Percentiles rank a stretch among this genome's conserved stretches.
Evolutionary conservation across 1,139 yeast genomes (phyloP).

Genomic region (Pichia sp.): DNA sequence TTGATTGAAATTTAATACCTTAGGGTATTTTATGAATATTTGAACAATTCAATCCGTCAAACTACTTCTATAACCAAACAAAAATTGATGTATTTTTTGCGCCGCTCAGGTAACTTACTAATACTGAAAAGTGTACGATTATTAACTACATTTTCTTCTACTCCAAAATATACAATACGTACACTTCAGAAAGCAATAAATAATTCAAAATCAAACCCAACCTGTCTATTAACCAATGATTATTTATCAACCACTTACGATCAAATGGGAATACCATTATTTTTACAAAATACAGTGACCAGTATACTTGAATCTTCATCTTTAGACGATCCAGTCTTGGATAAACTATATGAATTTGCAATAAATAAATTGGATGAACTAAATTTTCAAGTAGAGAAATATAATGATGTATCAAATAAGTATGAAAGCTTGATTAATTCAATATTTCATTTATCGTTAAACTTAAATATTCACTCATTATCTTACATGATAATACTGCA

Average conservation of each 20-base stretch:
- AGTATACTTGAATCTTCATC: background rate
- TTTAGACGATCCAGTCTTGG: background rate
- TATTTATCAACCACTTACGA: background rate
- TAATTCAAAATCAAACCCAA: background rate
- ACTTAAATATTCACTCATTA: background rate
- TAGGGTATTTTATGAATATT: background rate
- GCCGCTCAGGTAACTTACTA: background rate
- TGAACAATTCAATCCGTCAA: background rate
- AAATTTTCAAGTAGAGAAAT: background rate
- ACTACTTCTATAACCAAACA: background rate
- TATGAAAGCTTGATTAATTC: background rate
- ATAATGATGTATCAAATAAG: background rate
- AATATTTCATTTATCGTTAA: background rate
- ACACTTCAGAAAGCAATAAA: background rate
- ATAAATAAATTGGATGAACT: background rate
- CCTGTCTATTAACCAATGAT: background rate
- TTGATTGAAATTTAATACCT: background rate
- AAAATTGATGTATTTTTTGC: background rate
- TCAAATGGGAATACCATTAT: background rate
- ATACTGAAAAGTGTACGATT: background rate
- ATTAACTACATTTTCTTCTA: background rate
- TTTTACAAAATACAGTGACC: conserved; percentile 1
- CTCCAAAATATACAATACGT: background rate
- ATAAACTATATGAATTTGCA: background rate
- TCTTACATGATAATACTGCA: background rate